Evolutionary conservation across 2,329 filamentous ascomycete genomes (phyloP), one percentile per base, ranked within the genome.

Genomic region (Triangularia verruculosa): DNA sequence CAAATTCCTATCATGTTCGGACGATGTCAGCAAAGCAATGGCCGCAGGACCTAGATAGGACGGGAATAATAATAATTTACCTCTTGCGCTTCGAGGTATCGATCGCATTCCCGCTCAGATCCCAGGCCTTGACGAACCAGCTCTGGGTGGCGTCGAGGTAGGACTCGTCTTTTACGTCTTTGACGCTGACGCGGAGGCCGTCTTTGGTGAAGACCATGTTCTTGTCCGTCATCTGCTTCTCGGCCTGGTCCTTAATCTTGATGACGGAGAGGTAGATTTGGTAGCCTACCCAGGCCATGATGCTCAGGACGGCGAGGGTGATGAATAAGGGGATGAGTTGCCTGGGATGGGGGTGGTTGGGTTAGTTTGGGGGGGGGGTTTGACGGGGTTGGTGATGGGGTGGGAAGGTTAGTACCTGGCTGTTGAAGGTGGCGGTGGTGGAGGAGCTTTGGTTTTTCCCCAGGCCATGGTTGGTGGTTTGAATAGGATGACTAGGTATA

Each of bases 171-270:
- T 83, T 82, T 57, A 89, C 76, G 65, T 91, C 82, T 77, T 88
- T 89, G 66, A 93, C 83, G 57, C 87, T 87, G 53, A 93, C 89
- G 65, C 85, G 84, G 65, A 91, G 78, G 61, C 90, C 90, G 62
- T 92, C 90, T 74, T 90, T 91, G 43, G 87, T 89, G 76, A 92
- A 90, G 47, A 86, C 80, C 62, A 93, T 84, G 74, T 93, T 89
- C 79, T 89, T 90, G 78, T 86, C 86, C 74, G 88, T 86, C 85
- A 93, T 90, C 72, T 86, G 86, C 76, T 89, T 82, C 57, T 83
- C 84, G 55, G 89, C 89, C 64, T 84, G 82, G 64, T 85, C 80
- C 65, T 85, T 83, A 70, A 93, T 87, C 74, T 90, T 83, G 76
- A 80, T 82, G 61, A 85, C 81, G 76, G 86, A 87, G 61, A 89